These are phyloP conservation scores for Boletus tomentosulus DNA, from an alignment of 768 basidiomycete species.

Conservation along the genomic window DNA sequence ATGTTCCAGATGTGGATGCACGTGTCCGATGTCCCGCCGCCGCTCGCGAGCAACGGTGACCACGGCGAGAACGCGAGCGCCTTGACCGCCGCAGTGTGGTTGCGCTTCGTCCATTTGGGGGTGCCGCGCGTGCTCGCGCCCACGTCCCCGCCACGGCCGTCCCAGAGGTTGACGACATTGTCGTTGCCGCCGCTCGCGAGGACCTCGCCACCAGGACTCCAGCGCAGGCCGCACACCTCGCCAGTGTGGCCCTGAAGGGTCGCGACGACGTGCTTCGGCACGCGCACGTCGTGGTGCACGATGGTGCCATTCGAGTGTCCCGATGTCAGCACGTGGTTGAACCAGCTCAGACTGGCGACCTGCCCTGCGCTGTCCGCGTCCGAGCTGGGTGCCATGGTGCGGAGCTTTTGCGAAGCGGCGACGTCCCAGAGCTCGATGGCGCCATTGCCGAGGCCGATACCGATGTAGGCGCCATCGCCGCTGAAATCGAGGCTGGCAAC, in stretches of 20 bases:
- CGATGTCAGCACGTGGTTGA: conserved; percentile 77
- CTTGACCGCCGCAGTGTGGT: conserved; percentile 87
- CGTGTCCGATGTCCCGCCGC: conserved; percentile 93
- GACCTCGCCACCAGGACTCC: conserved; percentile 84
- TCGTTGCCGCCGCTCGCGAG: conserved; percentile 96
- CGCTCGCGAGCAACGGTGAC: conserved; percentile 86
- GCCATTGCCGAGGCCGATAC: conserved; percentile 74
- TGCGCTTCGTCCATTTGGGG: conserved; percentile 88
- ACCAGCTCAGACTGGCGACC: conserved; percentile 83
- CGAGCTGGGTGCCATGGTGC: conserved; percentile 70
- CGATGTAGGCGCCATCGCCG: conserved; percentile 76
- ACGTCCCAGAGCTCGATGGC: conserved; percentile 96
- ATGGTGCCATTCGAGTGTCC: conserved; percentile 95
- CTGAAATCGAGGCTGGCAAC: conserved; percentile 78
- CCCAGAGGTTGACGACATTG: conserved; percentile 98
- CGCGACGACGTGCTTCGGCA: conserved; percentile 83
- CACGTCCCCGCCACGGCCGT: conserved; percentile 68
- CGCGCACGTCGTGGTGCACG: conserved; percentile 92
- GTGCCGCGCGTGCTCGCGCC: conserved; percentile 41
- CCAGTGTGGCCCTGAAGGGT: conserved; percentile 87
- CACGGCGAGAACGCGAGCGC: conserved; percentile 97
- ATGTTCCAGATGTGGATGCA: conserved; percentile 89
- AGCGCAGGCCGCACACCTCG: conserved; percentile 90
- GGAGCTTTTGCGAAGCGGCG: conserved; percentile 68
- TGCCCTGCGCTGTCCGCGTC: conserved; percentile 44